Evolutionary conservation across 345 rosid species (phyloP).

Genomic region (Citrus trifoliata): DNA sequence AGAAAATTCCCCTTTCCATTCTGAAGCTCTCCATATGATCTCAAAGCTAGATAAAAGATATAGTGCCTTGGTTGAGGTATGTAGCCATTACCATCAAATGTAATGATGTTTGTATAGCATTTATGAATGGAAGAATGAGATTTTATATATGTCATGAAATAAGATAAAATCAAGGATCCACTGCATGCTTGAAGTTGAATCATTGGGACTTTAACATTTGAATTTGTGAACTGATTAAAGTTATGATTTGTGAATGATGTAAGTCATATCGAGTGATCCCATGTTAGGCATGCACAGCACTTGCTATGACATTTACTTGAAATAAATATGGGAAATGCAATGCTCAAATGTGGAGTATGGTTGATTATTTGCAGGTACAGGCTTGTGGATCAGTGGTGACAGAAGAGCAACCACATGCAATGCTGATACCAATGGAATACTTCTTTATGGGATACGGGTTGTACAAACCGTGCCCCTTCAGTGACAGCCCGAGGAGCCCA

Average conservation of each 20-base stretch:
- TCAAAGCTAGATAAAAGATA: constrained; percentile 82
- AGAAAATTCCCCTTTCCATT: constrained; percentile 84
- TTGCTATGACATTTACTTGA: too few relatives aligned
- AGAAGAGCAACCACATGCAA: constrained; percentile 97
- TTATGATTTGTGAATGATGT: not conserved
- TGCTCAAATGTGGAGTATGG: not conserved
- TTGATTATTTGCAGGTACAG: constrained; percentile 60
- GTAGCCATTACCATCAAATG: not conserved
- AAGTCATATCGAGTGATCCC: not conserved
- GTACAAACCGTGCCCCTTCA: constrained; percentile 59
- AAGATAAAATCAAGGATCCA: not conserved
- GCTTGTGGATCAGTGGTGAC: constrained; percentile 99
- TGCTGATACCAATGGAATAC: constrained; percentile 93
- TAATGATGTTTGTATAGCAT: not conserved
- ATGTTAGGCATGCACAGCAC: not conserved
- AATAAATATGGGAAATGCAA: not conserved
- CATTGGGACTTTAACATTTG: not conserved
- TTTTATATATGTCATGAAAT: not conserved
- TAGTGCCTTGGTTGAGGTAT: constrained; percentile 95
- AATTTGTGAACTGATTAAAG: not conserved
- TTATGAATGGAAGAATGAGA: not conserved
- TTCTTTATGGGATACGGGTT: constrained; percentile 91
- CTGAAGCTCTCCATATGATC: constrained; percentile 78
- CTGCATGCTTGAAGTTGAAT: not conserved
- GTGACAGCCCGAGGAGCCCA: constrained; percentile 89